phyloP scores from a whole-genome alignment of 208 protist genomes.

The Wallacemonas sp. region DNA sequence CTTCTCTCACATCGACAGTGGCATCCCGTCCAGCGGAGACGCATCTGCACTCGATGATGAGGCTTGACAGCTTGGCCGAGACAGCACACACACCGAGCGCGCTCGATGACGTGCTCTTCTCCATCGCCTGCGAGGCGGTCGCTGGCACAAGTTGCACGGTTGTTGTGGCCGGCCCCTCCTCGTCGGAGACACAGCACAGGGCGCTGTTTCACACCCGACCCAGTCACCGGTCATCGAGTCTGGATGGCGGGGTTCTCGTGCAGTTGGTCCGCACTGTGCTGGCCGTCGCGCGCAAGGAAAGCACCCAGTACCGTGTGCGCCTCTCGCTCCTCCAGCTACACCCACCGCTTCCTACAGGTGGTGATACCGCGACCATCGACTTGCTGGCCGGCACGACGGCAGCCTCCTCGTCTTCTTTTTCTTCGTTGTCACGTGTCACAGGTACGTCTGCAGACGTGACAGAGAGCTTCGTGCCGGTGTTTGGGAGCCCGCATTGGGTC shows the following conservation, averaged over 20 bases:
- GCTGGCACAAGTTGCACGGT: not conserved
- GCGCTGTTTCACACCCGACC: not conserved
- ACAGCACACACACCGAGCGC: too few relatives aligned
- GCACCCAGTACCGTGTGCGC: conserved; percentile 2
- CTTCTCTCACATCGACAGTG: too few relatives aligned
- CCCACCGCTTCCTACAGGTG: not conserved
- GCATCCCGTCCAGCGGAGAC: not conserved
- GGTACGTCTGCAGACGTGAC: not conserved
- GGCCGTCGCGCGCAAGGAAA: not conserved
- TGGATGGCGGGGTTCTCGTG: not conserved
- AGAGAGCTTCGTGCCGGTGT: not conserved
- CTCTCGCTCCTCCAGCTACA: conserved; percentile 4
- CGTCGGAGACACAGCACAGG: not conserved
- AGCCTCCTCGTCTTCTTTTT: too few relatives aligned
- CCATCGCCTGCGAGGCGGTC: not conserved
- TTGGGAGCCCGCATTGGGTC: not conserved
- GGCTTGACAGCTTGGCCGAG: too few relatives aligned
- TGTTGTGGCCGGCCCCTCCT: not conserved
- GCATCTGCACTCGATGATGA: not conserved
- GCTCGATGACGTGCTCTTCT: not conserved
- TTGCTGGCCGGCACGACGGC: not conserved
- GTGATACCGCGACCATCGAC: not conserved
- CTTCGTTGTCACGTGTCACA: too few relatives aligned
- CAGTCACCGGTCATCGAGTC: too few relatives aligned
- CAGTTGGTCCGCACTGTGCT: not conserved